phyloP scores from a whole-genome alignment of 805 yeast species.

The Jamesozyma spencerorum region DNA sequence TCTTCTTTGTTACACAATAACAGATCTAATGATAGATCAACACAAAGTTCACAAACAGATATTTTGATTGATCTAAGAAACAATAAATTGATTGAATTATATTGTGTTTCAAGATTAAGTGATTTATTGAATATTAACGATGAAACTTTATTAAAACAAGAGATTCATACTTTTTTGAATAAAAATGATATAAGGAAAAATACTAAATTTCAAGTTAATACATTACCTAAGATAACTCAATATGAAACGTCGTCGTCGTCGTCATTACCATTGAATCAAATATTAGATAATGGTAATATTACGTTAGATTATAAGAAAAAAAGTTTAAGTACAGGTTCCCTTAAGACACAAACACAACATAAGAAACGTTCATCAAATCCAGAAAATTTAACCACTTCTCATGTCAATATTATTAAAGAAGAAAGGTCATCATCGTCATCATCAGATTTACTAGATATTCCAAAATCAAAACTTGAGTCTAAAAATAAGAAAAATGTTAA shows the following conservation, averaged over 20 bases:
- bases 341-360: background rate
- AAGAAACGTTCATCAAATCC: slow-evolving; percentile 1
- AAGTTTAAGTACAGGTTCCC: slow-evolving; percentile 4
- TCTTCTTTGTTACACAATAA: background rate
- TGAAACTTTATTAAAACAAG: slow-evolving; percentile 32
- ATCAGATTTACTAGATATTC: no score
- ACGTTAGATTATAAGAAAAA: background rate
- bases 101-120: slow-evolving; percentile 47
- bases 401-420: background rate
- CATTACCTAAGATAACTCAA: slow-evolving; percentile 19
- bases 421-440: background rate
- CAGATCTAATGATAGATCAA: background rate
- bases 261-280: no score
- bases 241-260: slow-evolving; percentile 3
- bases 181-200: slow-evolving; percentile 45
- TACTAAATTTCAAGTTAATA: slow-evolving; percentile 29
- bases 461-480: background rate
- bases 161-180: slow-evolving; percentile 39
- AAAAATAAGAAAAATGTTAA: background rate
- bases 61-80: slow-evolving; percentile 44
- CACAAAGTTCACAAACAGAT: slow-evolving; percentile 4
- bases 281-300: background rate
- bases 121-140: slow-evolving; percentile 34
- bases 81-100: slow-evolving; percentile 51
- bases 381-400: background rate